phyloP scores from a whole-genome alignment of 1,284 basidiomycete species.

The Rhodofomes roseus region DNA sequence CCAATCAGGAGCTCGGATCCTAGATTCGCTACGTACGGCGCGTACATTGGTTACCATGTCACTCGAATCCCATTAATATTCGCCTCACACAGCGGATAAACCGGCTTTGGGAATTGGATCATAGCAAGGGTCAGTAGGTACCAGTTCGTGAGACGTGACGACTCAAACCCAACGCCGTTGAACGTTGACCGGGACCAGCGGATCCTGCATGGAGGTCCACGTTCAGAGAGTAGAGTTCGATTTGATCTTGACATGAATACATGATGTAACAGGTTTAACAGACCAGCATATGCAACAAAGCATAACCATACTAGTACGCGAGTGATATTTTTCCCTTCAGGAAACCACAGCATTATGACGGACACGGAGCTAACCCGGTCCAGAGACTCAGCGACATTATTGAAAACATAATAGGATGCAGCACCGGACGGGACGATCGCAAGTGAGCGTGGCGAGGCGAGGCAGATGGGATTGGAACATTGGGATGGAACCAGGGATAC shows the following conservation, averaged over 20 bases:
- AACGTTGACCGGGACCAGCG: too few relatives aligned
- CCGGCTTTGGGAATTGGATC: too few relatives aligned
- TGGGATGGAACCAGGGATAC: conserved; percentile 7
- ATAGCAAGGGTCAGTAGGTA: too few relatives aligned
- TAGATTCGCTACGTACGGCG: too few relatives aligned
- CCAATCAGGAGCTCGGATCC: too few relatives aligned
- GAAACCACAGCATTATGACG: conserved; percentile 8
- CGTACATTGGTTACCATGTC: too few relatives aligned
- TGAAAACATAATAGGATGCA: conserved; percentile 11
- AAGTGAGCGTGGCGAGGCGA: not conserved
- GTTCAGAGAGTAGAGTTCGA: too few relatives aligned
- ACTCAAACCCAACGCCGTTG: too few relatives aligned
- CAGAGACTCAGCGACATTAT: conserved; percentile 3
- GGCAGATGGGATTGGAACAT: conserved; percentile 1
- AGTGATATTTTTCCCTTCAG: conserved; percentile 11
- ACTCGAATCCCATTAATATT: too few relatives aligned
- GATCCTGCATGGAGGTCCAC: too few relatives aligned
- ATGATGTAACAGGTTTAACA: not conserved
- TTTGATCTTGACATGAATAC: not conserved
- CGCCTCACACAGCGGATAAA: too few relatives aligned
- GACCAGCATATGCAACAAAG: conserved; percentile 1
- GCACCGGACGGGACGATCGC: conserved; percentile 3
- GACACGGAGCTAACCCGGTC: not conserved
- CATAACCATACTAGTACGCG: conserved; percentile 2
- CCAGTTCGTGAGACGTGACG: too few relatives aligned